Evolutionary conservation across 345 rosid species (phyloP).

Genomic region (Corchorus olitorius): DNA sequence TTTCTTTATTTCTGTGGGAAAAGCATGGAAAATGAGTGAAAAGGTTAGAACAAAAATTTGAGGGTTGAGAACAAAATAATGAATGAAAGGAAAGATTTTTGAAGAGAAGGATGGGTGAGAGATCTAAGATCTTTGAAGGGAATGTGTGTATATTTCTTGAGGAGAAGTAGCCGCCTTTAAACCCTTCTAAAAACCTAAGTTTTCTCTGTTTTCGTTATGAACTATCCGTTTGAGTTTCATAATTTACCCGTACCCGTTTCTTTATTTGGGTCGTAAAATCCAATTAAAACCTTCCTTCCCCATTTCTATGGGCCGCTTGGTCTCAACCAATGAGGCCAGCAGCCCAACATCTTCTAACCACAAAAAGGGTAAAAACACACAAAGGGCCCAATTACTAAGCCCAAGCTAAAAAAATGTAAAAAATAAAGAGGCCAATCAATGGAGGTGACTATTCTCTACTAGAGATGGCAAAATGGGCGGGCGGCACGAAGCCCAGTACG

Average conservation of each 20-base stretch:
- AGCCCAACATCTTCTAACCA: too few species aligned
- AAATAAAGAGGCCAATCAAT: too few species aligned
- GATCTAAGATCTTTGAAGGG: neutral
- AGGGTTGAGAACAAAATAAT: neutral
- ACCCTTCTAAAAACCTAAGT: constrained; percentile 13
- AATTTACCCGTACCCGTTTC: constrained; percentile 3
- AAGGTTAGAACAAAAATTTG: neutral
- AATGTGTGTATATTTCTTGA: too few species aligned
- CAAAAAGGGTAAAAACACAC: too few species aligned
- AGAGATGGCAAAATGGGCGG: too few species aligned
- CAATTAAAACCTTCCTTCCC: too few species aligned
- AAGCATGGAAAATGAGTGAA: neutral
- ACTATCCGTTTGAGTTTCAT: neutral
- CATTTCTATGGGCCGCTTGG: too few species aligned
- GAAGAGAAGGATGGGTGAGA: neutral
- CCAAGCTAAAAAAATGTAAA: too few species aligned
- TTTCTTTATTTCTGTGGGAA: neutral
- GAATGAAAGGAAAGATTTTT: neutral
- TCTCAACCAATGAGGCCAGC: too few species aligned
- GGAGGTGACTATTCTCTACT: too few species aligned
- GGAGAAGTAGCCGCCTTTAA: neutral
- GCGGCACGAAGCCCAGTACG: too few species aligned
- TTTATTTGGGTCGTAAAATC: neutral
- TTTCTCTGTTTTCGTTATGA: neutral
- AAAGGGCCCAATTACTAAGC: too few species aligned